Percentiles rank a stretch among this genome's conserved stretches.
Conservation (phyloP, 1,284 basidiomycete species). For the Malassezia restricta region DNA sequence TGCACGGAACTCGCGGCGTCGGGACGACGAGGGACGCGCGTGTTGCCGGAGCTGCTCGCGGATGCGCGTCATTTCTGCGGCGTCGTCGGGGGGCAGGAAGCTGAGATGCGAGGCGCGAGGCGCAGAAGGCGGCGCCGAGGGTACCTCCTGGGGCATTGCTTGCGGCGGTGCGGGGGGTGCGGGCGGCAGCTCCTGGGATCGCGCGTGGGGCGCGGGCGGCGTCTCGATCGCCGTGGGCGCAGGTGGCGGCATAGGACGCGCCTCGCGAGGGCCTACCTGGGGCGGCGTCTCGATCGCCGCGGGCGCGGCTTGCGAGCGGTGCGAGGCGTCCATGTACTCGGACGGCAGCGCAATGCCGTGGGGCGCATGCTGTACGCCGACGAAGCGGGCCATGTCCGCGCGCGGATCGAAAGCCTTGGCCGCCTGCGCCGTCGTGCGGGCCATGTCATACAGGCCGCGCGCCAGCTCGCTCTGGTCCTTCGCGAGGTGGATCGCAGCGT, state of each 20-base stretch:
- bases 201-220: no score
- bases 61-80: background rate
- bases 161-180: no score
- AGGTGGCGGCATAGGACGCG: no score
- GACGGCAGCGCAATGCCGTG: background rate
- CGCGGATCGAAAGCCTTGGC: constrained; percentile 30
- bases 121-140: background rate
- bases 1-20: background rate
- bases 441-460: constrained; percentile 25
- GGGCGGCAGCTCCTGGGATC: no score
- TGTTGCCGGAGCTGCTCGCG: background rate
- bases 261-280: no score
- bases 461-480: constrained; percentile 36
- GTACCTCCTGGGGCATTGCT: background rate
- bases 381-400: constrained; percentile 35
- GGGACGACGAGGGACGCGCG: background rate
- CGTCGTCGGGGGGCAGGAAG: background rate
- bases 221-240: no score
- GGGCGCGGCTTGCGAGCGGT: background rate
- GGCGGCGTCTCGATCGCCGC: no score
- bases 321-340: background rate
- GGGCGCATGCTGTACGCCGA: background rate
- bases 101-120: background rate
- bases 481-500: constrained; percentile 33
- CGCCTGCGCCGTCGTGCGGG: constrained; percentile 36